Evolutionary conservation across 2,329 filamentous ascomycete species (phyloP).

Genomic region (Scopulariopsis brevicaulis): DNA sequence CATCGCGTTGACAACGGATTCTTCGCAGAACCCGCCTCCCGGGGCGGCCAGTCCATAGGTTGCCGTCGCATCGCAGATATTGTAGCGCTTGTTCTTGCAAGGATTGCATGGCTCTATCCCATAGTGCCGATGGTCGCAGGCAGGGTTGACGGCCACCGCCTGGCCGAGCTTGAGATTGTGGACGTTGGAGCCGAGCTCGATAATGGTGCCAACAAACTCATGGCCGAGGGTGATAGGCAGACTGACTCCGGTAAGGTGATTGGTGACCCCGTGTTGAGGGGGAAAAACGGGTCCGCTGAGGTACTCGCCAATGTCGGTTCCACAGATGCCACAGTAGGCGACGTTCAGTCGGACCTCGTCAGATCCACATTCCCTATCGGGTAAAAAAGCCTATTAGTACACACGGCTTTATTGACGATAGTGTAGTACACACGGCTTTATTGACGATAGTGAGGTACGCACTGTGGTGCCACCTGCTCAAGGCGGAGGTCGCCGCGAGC

Average conservation of each 20-base stretch:
- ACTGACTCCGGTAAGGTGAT: neutral
- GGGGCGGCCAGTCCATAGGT: neutral
- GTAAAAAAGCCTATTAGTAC: neutral
- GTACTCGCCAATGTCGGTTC: neutral
- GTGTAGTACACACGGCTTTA: neutral
- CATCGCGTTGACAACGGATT: neutral
- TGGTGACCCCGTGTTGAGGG: neutral
- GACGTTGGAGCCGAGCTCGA: neutral
- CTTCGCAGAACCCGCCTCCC: neutral
- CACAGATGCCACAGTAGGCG: neutral
- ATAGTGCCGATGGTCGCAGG: neutral
- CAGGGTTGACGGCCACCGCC: neutral
- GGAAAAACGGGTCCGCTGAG: neutral
- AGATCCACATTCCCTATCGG: neutral
- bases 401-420: neutral
- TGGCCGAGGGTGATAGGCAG: neutral
- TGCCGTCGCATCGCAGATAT: neutral
- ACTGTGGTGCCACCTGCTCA: neutral
- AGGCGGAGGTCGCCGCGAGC: neutral
- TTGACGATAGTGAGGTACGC: neutral
- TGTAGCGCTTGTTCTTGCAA: neutral
- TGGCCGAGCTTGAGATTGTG: neutral
- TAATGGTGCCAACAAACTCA: neutral
- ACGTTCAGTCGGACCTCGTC: neutral
- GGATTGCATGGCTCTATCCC: neutral